Evolutionary conservation across 257 asterid genomes (phyloP).

Genomic region (Thymus mandschuricus): DNA sequence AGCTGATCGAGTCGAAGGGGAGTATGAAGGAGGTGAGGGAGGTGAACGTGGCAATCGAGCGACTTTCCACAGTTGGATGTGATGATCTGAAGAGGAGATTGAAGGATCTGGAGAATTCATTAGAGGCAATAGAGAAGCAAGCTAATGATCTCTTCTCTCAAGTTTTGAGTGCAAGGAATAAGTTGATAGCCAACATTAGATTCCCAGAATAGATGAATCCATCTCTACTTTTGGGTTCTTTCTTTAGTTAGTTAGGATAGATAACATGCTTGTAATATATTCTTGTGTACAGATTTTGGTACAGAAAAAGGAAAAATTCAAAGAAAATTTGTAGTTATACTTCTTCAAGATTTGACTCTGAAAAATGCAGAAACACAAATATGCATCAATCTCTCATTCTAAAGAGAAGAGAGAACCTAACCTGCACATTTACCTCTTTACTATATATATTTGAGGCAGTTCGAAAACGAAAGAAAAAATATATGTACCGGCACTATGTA

Average conservation of each 20-base stretch:
- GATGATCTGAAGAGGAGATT: slow-evolving; percentile 37
- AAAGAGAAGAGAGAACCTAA: neutral
- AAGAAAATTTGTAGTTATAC: neutral
- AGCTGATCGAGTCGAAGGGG: slow-evolving; percentile 33
- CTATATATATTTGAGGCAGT: neutral
- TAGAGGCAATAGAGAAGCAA: slow-evolving; percentile 46
- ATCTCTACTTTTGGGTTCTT: too few relatives aligned
- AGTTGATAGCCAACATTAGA: slow-evolving; percentile 51
- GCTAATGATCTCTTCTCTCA: slow-evolving; percentile 49
- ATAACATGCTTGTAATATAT: neutral
- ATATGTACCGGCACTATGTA: neutral
- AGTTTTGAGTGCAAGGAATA: slow-evolving; percentile 54
- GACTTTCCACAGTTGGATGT: neutral
- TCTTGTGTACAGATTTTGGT: neutral
- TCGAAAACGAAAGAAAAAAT: neutral
- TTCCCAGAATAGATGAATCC: slow-evolving; percentile 22
- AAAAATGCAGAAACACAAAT: too few relatives aligned
- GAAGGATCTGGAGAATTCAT: slow-evolving; percentile 42
- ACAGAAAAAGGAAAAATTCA: neutral
- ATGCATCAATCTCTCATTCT: too few relatives aligned
- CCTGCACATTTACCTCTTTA: neutral
- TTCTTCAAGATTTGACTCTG: too few relatives aligned
- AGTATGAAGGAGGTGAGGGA: slow-evolving; percentile 48
- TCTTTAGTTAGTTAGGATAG: too few relatives aligned
- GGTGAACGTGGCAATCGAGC: slow-evolving; percentile 43